These are phyloP conservation scores for Zalaria sp. DNA, from an alignment of 2,329 filamentous ascomycete genomes.

Conservation along the genomic window DNA sequence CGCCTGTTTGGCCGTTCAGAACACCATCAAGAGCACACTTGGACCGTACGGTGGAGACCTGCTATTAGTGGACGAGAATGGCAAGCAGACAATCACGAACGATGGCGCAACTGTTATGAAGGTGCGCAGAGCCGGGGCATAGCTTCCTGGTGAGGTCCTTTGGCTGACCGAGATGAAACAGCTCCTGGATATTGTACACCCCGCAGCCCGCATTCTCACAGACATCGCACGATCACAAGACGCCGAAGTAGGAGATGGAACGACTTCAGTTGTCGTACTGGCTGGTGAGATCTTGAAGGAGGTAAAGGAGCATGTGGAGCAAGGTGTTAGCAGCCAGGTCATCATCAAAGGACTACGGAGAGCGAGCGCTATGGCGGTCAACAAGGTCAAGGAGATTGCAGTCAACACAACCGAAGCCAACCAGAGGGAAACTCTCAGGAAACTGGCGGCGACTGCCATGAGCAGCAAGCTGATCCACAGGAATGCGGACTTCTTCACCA, in stretches of 20 bases:
- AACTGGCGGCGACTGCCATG: constrained; percentile 92
- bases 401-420: constrained; percentile 71
- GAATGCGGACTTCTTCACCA: constrained; percentile 93
- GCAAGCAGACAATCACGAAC: constrained; percentile 94
- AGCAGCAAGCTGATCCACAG: constrained; percentile 98
- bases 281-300: constrained; percentile 98
- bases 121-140: constrained; percentile 31
- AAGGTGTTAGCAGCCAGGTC: constrained; percentile 91
- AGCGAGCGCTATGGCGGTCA: constrained; percentile 80
- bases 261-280: constrained; percentile 90
- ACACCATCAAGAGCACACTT: constrained; percentile 88
- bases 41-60: constrained; percentile 95
- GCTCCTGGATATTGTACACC: constrained; percentile 97
- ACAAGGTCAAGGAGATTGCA: constrained; percentile 97
- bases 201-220: constrained; percentile 89
- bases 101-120: constrained; percentile 99
- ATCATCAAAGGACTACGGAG: constrained; percentile 93
- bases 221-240: constrained; percentile 98
- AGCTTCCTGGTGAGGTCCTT: not conserved
- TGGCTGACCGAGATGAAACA: constrained; percentile 19
- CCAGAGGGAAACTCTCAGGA: constrained; percentile 73
- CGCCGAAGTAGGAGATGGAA: constrained; percentile 95
- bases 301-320: constrained; percentile 88
- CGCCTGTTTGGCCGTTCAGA: constrained; percentile 89
- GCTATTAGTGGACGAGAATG: constrained; percentile 90